A percentile compares a stretch with the other conserved stretches of the same genome.
Conservation (phyloP, 23 red algal genomes). For the Gracilaria domingensis region DNA sequence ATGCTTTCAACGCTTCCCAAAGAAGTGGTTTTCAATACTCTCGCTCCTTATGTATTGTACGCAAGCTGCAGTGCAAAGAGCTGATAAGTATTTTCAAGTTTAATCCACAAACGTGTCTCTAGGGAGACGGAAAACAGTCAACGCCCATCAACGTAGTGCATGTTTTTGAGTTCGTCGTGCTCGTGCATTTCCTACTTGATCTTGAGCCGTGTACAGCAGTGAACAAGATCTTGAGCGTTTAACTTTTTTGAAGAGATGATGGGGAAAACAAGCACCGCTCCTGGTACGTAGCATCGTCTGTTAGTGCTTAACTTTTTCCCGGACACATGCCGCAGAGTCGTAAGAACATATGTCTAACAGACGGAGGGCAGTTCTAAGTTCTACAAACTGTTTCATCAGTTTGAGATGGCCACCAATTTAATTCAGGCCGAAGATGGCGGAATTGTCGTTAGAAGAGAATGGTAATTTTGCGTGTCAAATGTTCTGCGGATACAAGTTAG, state of each 20-base stretch:
- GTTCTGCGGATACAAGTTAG: not conserved
- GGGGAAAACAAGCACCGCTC: not conserved
- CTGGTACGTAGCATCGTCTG: not conserved
- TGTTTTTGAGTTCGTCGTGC: not conserved
- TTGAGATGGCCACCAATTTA: not conserved
- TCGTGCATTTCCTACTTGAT: not conserved
- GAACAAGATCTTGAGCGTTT: conserved; percentile 1
- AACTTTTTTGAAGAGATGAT: conserved; percentile 12
- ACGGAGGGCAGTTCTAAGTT: not conserved
- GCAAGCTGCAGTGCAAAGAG: conserved; percentile 16
- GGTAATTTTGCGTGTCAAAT: not conserved
- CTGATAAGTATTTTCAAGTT: not conserved
- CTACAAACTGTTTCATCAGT: not conserved
- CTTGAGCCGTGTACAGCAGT: not conserved
- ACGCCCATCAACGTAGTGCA: not conserved
- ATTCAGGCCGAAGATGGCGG: no score
- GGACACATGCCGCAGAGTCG: no score
- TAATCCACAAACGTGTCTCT: not conserved
- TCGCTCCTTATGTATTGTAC: conserved; percentile 44
- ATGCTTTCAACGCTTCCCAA: conserved; percentile 38
- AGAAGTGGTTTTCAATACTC: conserved; percentile 54
- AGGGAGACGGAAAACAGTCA: not conserved
- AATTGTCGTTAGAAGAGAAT: not conserved
- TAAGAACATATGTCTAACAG: not conserved
- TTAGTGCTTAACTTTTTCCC: not conserved